Conservation (phyloP, 768 basidiomycete species). For the Termitomyces sp. region DNA sequence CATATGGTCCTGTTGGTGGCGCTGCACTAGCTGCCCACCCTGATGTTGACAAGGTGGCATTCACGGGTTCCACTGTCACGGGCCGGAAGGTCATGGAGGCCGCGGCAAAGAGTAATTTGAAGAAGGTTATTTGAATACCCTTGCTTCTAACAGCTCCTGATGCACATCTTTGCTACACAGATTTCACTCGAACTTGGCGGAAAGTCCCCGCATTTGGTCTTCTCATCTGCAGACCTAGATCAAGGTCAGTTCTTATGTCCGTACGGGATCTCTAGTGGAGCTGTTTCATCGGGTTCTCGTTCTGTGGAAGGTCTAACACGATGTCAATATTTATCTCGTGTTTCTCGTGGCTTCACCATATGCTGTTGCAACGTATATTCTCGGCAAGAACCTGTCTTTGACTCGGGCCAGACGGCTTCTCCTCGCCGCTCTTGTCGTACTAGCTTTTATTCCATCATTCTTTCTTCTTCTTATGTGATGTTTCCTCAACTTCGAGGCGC, state of each 20-base stretch:
- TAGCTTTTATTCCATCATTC: neutral
- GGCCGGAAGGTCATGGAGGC: conserved; percentile 90
- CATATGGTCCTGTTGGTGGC: conserved; percentile 76
- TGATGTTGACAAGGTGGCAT: conserved; percentile 92
- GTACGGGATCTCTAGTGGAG: neutral
- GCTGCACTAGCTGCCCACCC: conserved; percentile 77
- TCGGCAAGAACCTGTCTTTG: neutral
- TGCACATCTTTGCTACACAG: conserved; percentile 24
- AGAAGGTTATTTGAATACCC: conserved; percentile 52
- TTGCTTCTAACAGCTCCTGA: neutral
- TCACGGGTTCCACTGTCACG: conserved; percentile 88
- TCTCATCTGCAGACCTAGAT: conserved; percentile 87
- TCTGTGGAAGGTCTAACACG: neutral
- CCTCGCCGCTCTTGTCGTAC: neutral
- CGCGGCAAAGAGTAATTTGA: conserved; percentile 89
- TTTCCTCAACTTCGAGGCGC: neutral
- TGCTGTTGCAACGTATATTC: neutral
- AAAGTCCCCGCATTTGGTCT: conserved; percentile 86
- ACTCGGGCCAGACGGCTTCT: neutral
- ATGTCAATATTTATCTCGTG: neutral
- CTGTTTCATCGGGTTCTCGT: neutral
- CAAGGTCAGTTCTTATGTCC: conserved; percentile 44
- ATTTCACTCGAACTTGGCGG: conserved; percentile 93
- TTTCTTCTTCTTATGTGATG: neutral
- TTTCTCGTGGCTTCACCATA: neutral